Percentiles rank a stretch among this genome's conserved stretches.
These are phyloP conservation scores for Nepenthes mirabilis DNA, from an alignment of 148 eudicot genomes.

Conservation along the genomic window DNA sequence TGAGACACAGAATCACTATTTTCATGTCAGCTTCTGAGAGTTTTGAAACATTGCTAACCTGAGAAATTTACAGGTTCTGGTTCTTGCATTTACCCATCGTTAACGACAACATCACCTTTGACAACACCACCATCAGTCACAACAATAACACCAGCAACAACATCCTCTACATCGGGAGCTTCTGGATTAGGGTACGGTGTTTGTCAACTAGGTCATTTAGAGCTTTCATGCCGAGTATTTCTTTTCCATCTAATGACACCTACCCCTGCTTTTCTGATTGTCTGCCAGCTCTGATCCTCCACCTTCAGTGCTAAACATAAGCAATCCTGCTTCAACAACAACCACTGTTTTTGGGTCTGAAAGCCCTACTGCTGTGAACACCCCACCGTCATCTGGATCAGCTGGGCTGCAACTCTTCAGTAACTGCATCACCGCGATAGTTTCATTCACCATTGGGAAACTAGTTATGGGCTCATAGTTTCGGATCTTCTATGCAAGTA, in stretches of 20 bases:
- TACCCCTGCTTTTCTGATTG: background rate
- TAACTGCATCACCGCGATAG: conserved; percentile 16
- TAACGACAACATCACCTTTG: conserved; percentile 17
- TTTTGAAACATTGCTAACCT: background rate
- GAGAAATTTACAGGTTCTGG: conserved; percentile 50
- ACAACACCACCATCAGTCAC: conserved; percentile 15
- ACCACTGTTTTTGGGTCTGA: conserved; percentile 29
- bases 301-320: conserved; percentile 32
- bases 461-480: conserved; percentile 15
- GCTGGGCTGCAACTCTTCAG: conserved; percentile 23
- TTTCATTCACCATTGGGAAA: conserved; percentile 20
- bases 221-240: background rate
- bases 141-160: conserved; percentile 23
- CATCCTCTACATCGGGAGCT: conserved; percentile 33
- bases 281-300: conserved; percentile 30
- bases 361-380: conserved; percentile 29
- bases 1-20: background rate
- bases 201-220: conserved; percentile 8
- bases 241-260: background rate
- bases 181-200: conserved; percentile 4
- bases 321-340: conserved; percentile 27
- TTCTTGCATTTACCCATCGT: conserved; percentile 49
- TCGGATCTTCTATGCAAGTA: background rate
- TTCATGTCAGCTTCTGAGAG: background rate
- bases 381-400: conserved; percentile 34